Percentiles rank a stretch among this genome's conserved stretches.
phyloP scores from a whole-genome alignment of 2,329 filamentous ascomycete species.

The Ophiocordyceps camponoti-leonardi region DNA sequence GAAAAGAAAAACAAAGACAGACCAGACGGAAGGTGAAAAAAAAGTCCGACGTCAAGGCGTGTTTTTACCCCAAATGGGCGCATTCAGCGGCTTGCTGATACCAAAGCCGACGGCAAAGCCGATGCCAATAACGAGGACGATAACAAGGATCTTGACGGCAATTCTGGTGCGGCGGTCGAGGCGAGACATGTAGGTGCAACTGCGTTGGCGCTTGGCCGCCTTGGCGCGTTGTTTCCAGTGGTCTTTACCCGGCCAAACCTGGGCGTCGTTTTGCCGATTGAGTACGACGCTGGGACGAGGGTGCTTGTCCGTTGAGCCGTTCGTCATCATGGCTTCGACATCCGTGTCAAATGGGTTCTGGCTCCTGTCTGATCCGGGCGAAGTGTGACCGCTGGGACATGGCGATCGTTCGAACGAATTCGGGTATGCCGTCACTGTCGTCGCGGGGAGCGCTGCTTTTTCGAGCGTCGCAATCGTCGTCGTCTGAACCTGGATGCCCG shows the following conservation, averaged over 20 bases:
- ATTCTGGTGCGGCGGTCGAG: conserved; percentile 37
- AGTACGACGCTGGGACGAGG: conserved; percentile 10
- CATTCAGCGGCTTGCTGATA: conserved; percentile 41
- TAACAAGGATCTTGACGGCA: conserved; percentile 34
- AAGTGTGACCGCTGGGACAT: conserved; percentile 21
- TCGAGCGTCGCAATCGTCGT: conserved; percentile 13
- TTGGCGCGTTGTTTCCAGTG: conserved; percentile 44
- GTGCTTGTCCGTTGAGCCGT: conserved; percentile 15
- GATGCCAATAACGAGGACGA: conserved; percentile 31
- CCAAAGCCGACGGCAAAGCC: conserved; percentile 41
- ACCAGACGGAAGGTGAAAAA: background rate
- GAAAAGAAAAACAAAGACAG: background rate
- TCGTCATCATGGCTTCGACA: conserved; percentile 33
- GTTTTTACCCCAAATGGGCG: conserved; percentile 34
- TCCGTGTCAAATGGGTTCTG: conserved; percentile 40
- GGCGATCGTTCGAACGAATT: conserved; percentile 8
- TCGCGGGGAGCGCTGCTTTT: conserved; percentile 9
- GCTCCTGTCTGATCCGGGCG: conserved; percentile 23
- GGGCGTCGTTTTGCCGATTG: conserved; percentile 26
- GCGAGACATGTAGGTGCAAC: conserved; percentile 33
- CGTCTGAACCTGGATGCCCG: conserved; percentile 2
- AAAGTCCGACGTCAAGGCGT: background rate
- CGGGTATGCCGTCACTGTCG: conserved; percentile 7
- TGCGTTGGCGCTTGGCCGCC: conserved; percentile 32
- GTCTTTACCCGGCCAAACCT: conserved; percentile 42